These are phyloP conservation scores for Medicago lupulina DNA, from an alignment of 306 rosid genomes.

Conservation along the genomic window DNA sequence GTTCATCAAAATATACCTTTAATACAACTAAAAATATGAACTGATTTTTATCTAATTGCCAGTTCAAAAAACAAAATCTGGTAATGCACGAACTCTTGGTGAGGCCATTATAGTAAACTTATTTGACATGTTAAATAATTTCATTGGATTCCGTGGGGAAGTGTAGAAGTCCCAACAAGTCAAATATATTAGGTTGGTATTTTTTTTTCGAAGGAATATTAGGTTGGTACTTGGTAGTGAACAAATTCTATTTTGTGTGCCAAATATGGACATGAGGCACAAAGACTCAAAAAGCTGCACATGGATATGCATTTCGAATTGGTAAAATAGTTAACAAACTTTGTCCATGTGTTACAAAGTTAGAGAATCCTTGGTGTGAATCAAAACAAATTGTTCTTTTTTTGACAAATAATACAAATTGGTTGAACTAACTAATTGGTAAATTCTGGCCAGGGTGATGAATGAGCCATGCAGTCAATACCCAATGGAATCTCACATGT, in stretches of 20 bases:
- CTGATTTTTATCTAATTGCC: too few species aligned
- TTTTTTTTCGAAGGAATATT: too few species aligned
- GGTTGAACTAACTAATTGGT: neutral
- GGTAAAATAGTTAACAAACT: neutral
- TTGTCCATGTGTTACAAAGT: neutral
- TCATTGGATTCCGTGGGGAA: constrained; percentile 32
- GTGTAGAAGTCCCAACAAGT: neutral
- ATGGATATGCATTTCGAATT: constrained; percentile 16
- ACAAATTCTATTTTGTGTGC: constrained; percentile 4
- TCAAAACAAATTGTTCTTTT: neutral
- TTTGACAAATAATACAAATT: neutral
- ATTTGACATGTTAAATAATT: too few species aligned
- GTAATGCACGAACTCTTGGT: too few species aligned
- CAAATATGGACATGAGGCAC: neutral
- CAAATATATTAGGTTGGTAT: constrained; percentile 42
- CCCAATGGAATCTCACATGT: too few species aligned
- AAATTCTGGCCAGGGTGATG: constrained; percentile 25
- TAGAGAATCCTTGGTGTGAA: constrained; percentile 46
- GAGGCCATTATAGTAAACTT: too few species aligned
- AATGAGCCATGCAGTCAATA: constrained; percentile 6
- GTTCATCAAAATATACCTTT: too few species aligned
- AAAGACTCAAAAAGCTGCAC: too few species aligned
- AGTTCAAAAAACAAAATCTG: too few species aligned
- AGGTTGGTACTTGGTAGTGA: too few species aligned
- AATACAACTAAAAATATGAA: too few species aligned